Evolutionary conservation across 2,329 filamentous ascomycete genomes (phyloP), one percentile per base, ranked within the genome.

Genomic region (Camptophora hylomeconis): DNA sequence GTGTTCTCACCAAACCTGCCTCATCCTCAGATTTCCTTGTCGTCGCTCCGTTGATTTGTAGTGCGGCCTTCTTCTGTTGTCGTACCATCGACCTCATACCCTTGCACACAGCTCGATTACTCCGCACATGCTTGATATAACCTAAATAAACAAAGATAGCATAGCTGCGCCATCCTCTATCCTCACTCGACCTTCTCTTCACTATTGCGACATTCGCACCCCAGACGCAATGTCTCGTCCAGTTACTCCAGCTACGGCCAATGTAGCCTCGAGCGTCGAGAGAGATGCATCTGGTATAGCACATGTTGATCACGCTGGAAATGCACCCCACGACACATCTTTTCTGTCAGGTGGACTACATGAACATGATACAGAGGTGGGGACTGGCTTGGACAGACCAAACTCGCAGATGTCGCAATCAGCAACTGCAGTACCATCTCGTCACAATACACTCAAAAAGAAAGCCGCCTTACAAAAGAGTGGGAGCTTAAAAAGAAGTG

Each of bases 371-470:
- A 30, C 33, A 11, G 36, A 36, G 21, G 35, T 24, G 10, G 38
- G 29, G 10, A 33, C 40, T 17, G 47, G 44, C 13, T 34, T 58
- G 22, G 56, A 54, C 24, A 52, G 54, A 9, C 53, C 53, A 12
- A 47, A 47, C 29, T 63, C 60, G 17, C 52, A 56, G 28, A 49
- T 56, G 41, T 63, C 59, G 17, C 47, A 52, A 13, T 48, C 51
- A 17, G 50, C 54, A 15, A 57, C 58, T 18, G 38, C 49, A 13
- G 46, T 52, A 4, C 57, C 58, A 10, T 54, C 57, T 11, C 48
- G 73, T 32, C 65, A 65, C 37, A 81, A 82, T 35, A 94, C 86
- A 0, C 64, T 95, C 44, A 89, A 82, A 63, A 95, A 95, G 65
- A 89, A 83, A 56, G 63, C 63, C 14, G 92, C 84, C 7, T 51